Base-by-base conservation (phyloP, 176 grass and related monocot genomes). In the Cenchrus fungigraminus region DNA sequence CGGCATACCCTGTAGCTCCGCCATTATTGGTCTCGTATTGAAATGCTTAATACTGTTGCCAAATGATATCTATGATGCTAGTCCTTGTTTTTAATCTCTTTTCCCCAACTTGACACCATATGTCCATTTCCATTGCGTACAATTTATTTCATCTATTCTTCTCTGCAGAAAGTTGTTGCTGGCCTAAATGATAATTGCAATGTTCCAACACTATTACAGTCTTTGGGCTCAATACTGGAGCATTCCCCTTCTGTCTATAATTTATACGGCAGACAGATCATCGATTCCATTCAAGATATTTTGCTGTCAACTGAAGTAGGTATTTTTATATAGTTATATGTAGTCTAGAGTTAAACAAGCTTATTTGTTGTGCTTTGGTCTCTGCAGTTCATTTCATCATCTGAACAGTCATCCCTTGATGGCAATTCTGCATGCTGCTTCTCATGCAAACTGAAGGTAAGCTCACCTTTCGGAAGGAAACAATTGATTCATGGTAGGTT, bases 371-470 rank as follows among this genome's bases (percentile, higher is more conserved):
- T 79, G 79, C 12, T 73, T 76, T 86, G 85, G 32, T 83, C 71
- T 92, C 40, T 82, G 19, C 82, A 92, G 93, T 85, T 89, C 22
- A 74, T 90, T 45, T 71, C 87, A 80, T 71, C 85, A 73, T 74
- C 73, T 81, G 91, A 60, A 83, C 80, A 80, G 51, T 74, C 77
- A 87, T 88, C 60, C 73, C 68, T 82, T 80, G 40, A 59, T 79
- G 85, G 85, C 61, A 78, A 84, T 89, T 79, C 53, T 76, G 52
- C 73, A 17, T 92, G 89, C 76, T 95, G 96, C 58, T 86, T 84
- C 84, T 95, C 87, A 59, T 98, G 96, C 86, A 94, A 95, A 87
- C 84, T 80, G 74, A 98, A 95, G 93, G 96, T 94, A 79, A 82
- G 88, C 74, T 72, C 45, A 59, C 50, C 51, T 37, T 12, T 77